Evolutionary conservation across 129 eudicot genomes (phyloP).

Genomic region (Artemisia annua): DNA sequence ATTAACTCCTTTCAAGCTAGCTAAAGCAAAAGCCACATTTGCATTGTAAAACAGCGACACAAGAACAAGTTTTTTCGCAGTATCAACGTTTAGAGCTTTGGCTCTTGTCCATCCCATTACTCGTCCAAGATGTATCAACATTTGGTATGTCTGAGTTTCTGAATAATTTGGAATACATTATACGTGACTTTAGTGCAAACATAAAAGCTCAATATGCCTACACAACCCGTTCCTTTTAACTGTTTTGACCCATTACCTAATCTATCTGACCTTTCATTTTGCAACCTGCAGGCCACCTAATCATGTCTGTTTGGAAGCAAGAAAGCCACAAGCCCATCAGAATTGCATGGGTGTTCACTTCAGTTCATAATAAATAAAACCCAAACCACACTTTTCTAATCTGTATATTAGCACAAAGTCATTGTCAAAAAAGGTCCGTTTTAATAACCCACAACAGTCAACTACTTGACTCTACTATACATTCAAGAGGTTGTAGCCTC

Average conservation of each 20-base stretch:
- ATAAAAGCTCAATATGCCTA: no score
- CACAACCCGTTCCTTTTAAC: background rate
- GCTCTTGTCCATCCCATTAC: conserved; percentile 84
- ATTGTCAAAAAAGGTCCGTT: no score
- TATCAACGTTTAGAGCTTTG: conserved; percentile 59
- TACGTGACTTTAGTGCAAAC: no score
- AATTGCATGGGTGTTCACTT: background rate
- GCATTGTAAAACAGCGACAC: conserved; percentile 93
- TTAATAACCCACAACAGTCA: no score
- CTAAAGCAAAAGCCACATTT: conserved; percentile 96
- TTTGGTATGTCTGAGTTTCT: no score
- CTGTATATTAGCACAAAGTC: no score
- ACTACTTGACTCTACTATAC: no score
- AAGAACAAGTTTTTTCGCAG: conserved; percentile 75
- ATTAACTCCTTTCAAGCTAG: conserved; percentile 95
- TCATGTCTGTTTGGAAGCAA: background rate
- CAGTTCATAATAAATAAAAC: no score
- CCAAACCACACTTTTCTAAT: no score
- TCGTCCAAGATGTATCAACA: conserved; percentile 82
- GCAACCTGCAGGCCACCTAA: background rate
- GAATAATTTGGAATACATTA: no score
- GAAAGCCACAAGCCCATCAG: background rate
- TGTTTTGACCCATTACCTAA: background rate
- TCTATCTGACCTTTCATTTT: background rate
- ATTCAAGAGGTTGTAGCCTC: no score